These are phyloP conservation scores for Ophiocordyceps polyrhachis-furcata DNA, from an alignment of 2,329 filamentous ascomycete genomes.

Conservation along the genomic window DNA sequence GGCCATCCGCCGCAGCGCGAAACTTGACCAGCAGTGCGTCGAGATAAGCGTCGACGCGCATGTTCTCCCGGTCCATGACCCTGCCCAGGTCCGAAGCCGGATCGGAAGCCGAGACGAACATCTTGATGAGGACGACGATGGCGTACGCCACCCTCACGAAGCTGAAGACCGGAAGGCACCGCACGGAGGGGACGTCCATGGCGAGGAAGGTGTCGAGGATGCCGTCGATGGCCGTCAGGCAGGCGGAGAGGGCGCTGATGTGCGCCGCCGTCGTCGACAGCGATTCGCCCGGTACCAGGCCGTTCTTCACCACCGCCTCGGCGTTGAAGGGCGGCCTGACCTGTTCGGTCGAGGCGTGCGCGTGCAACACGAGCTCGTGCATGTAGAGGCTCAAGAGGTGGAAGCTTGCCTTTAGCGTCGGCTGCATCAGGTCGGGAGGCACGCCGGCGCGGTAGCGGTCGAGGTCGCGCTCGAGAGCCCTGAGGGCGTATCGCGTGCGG, in stretches of 20 bases:
- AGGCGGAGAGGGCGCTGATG: conserved; percentile 47
- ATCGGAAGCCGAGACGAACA: conserved; percentile 48
- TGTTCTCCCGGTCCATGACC: conserved; percentile 47
- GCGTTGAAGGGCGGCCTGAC: conserved; percentile 26
- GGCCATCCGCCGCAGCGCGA: conserved; percentile 39
- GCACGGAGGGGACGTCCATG: conserved; percentile 39
- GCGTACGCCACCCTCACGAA: conserved; percentile 56
- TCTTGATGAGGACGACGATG: conserved; percentile 53
- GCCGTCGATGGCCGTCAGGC: conserved; percentile 45
- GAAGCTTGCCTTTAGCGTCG: conserved; percentile 44
- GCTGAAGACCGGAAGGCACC: conserved; percentile 49
- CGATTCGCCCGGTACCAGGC: conserved; percentile 20
- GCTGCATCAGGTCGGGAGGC: conserved; percentile 29
- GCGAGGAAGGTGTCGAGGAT: conserved; percentile 46
- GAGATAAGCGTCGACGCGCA: conserved; percentile 48
- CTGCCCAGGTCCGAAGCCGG: conserved; percentile 48
- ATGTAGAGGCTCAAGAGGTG: conserved; percentile 52
- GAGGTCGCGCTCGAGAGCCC: conserved; percentile 45
- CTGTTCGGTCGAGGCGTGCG: conserved; percentile 38
- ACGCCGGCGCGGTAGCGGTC: conserved; percentile 39
- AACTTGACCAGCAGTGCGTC: conserved; percentile 54
- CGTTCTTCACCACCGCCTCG: conserved; percentile 22
- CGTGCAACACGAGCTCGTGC: conserved; percentile 56
- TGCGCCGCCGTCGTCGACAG: conserved; percentile 27
- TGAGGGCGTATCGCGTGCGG: conserved; percentile 44